A percentile compares a stretch with the other conserved stretches of the same genome.
Conservation (phyloP, 257 asterid genomes). For the Solanum lignicaule region DNA sequence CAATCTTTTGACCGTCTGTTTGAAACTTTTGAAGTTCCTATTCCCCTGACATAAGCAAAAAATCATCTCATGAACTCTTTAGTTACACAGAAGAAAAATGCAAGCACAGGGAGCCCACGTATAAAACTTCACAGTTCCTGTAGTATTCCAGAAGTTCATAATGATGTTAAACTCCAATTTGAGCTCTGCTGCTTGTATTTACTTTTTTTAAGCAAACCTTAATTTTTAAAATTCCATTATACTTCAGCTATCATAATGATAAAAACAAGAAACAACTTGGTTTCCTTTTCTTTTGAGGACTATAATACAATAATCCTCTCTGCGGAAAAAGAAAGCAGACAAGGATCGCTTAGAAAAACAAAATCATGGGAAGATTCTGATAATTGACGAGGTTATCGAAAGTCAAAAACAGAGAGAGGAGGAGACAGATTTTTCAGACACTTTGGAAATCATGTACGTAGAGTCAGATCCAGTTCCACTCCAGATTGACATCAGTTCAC, state of each 20-base stretch:
- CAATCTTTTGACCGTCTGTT: constrained; percentile 86
- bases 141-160: neutral
- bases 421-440: neutral
- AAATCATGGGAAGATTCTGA: neutral
- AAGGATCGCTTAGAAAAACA: neutral
- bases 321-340: neutral
- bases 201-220: neutral
- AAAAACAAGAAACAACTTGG: neutral
- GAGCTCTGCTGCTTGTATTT: neutral
- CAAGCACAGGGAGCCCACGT: neutral
- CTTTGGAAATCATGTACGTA: neutral
- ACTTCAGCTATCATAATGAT: neutral
- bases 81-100: neutral
- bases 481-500: neutral
- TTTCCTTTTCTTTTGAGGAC: neutral
- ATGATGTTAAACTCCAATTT: neutral
- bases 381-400: neutral
- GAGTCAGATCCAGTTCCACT: neutral
- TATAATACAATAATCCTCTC: neutral
- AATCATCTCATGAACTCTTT: neutral
- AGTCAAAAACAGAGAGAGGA: neutral
- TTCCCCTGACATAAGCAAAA: constrained; percentile 35
- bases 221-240: neutral
- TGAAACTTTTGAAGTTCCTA: constrained; percentile 63
- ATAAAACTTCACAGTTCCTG: neutral